Conservation (phyloP, 2,329 filamentous ascomycete genomes). For the Boeremia exigua region DNA sequence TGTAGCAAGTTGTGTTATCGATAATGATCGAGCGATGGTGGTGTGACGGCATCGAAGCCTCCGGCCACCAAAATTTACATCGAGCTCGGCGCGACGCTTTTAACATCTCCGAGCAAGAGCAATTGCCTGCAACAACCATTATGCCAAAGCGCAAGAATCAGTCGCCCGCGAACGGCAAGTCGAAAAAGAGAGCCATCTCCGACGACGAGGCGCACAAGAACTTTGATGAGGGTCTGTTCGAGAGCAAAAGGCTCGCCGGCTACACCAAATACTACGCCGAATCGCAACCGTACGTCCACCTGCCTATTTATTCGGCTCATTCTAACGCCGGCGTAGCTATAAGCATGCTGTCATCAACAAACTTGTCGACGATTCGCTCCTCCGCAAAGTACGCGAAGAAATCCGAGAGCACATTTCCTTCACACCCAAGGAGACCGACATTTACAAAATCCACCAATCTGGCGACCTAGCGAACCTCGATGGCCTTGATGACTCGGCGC, state of each 20-base stretch:
- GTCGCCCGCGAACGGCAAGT: conserved; percentile 43
- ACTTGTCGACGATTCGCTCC: conserved; percentile 79
- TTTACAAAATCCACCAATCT: conserved; percentile 99
- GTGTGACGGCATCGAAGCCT: conserved; percentile 13
- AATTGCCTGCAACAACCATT: neutral
- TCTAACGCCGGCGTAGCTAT: conserved; percentile 61
- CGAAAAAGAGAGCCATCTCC: conserved; percentile 52
- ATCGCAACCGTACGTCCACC: conserved; percentile 47
- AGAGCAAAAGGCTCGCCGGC: conserved; percentile 40
- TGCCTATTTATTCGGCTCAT: neutral
- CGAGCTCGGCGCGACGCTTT: neutral
- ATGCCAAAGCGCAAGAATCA: conserved; percentile 54
- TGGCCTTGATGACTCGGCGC: conserved; percentile 84
- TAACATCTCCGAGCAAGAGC: neutral
- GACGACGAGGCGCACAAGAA: conserved; percentile 49
- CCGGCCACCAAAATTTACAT: conserved; percentile 11
- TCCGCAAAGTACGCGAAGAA: conserved; percentile 86
- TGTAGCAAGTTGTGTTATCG: neutral
- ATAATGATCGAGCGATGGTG: conserved; percentile 14
- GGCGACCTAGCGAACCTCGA: conserved; percentile 97
- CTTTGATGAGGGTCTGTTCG: conserved; percentile 49
- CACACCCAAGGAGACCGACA: conserved; percentile 98
- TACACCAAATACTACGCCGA: conserved; percentile 47
- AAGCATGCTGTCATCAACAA: conserved; percentile 88
- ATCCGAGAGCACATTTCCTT: conserved; percentile 91